Percentiles rank a stretch among this genome's conserved stretches.
Evolutionary conservation across 768 basidiomycete genomes (phyloP).

Genomic region (Phaffia australis): DNA sequence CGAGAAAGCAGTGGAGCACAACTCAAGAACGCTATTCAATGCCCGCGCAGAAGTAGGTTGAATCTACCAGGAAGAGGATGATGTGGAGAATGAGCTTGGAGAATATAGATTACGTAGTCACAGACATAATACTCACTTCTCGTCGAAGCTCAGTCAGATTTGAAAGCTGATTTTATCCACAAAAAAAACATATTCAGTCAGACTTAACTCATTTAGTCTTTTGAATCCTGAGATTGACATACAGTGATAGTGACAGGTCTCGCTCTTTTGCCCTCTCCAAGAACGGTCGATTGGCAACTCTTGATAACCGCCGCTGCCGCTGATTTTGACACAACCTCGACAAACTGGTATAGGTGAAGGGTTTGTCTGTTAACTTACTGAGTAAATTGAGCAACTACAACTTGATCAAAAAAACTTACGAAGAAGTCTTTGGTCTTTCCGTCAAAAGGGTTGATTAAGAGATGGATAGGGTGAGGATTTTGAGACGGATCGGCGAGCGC

Average conservation of each 20-base stretch:
- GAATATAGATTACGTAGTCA: background rate
- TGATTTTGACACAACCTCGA: slow-evolving; percentile 23
- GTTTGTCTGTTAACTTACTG: background rate
- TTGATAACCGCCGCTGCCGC: slow-evolving; percentile 21
- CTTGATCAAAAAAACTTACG: slow-evolving; percentile 5
- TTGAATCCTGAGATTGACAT: background rate
- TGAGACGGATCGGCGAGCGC: background rate
- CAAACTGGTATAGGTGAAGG: slow-evolving; percentile 12
- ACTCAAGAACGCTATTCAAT: background rate
- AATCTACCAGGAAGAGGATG: slow-evolving; percentile 2
- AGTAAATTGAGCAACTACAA: background rate
- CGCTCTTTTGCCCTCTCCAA: slow-evolving; percentile 20
- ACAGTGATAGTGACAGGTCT: slow-evolving; percentile 25
- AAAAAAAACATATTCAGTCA: no score
- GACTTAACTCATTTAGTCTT: background rate
- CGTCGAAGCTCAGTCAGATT: slow-evolving; percentile 9
- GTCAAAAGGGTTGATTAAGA: slow-evolving; percentile 21
- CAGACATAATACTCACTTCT: background rate
- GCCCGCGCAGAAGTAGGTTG: slow-evolving; percentile 13
- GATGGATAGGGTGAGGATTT: slow-evolving; percentile 25
- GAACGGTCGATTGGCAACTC: slow-evolving; percentile 13
- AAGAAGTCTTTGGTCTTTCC: slow-evolving; percentile 26
- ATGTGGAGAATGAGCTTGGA: background rate
- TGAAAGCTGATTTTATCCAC: background rate
- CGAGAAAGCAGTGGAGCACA: slow-evolving; percentile 20